phyloP scores from a whole-genome alignment of 148 eudicot species.

The Selenicereus undatus region DNA sequence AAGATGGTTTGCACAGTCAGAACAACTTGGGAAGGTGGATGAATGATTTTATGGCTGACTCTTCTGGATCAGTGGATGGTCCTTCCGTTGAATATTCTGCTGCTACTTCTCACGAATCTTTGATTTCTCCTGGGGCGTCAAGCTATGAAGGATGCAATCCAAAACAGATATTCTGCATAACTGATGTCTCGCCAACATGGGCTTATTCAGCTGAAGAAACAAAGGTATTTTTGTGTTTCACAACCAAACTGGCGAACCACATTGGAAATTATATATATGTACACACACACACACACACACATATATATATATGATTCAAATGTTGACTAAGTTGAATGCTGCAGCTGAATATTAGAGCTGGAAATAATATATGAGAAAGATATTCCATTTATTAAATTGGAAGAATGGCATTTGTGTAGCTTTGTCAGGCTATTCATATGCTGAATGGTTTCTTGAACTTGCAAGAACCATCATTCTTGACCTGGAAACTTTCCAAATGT shows the following conservation, averaged over 20 bases:
- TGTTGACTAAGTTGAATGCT: background rate
- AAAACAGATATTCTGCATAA: constrained; percentile 59
- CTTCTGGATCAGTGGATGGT: constrained; percentile 50
- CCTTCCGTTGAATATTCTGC: constrained; percentile 37
- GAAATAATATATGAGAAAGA: no score
- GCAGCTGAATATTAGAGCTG: no score
- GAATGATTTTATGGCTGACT: constrained; percentile 48
- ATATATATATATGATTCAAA: background rate
- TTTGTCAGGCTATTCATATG: no score
- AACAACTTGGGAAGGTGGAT: constrained; percentile 80
- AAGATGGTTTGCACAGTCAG: constrained; percentile 44
- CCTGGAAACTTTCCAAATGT: no score
- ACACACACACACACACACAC: no score
- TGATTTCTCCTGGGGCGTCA: constrained; percentile 27
- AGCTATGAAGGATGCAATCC: constrained; percentile 28
- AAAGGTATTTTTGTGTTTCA: constrained; percentile 44
- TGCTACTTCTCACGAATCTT: constrained; percentile 32
- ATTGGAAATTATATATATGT: no score
- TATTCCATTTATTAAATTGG: no score
- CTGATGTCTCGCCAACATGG: constrained; percentile 75
- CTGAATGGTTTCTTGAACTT: no score
- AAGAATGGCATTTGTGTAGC: no score
- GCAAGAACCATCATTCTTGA: no score
- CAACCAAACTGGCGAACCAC: background rate
- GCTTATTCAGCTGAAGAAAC: constrained; percentile 71